These are phyloP conservation scores for Prunus fruticosa DNA, from an alignment of 306 rosid genomes.

Conservation along the genomic window DNA sequence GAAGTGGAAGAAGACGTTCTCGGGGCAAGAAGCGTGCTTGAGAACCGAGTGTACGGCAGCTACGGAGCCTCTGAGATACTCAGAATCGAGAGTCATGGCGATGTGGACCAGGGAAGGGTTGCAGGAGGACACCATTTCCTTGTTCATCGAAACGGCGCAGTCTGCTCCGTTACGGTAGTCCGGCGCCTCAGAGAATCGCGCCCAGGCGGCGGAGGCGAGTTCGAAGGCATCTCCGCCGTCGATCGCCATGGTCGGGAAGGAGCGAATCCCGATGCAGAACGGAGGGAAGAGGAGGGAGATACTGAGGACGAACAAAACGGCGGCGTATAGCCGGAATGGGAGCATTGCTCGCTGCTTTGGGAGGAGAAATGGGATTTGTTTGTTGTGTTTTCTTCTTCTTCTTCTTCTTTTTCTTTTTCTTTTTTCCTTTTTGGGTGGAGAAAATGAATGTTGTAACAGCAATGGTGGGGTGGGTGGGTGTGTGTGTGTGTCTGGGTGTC, in stretches of 20 bases:
- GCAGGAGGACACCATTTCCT: slow-evolving; percentile 35
- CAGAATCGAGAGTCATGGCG: slow-evolving; percentile 89
- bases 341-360: slow-evolving; percentile 27
- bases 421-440: slow-evolving; percentile 16
- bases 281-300: slow-evolving; percentile 32
- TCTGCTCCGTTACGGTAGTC: slow-evolving; percentile 80
- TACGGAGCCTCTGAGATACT: slow-evolving; percentile 80
- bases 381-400: not conserved
- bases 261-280: slow-evolving; percentile 59
- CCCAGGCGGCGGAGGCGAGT: not conserved
- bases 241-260: slow-evolving; percentile 32
- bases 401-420: not conserved
- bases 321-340: slow-evolving; percentile 30
- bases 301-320: slow-evolving; percentile 38
- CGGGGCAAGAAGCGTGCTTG: slow-evolving; percentile 88
- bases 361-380: slow-evolving; percentile 4
- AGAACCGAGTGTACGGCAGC: slow-evolving; percentile 92
- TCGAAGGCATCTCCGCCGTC: not conserved
- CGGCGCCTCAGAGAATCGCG: slow-evolving; percentile 69
- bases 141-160: slow-evolving; percentile 40
- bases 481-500: not conserved
- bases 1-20: slow-evolving; percentile 83
- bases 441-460: not conserved
- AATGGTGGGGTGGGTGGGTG: not conserved
- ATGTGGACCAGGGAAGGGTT: slow-evolving; percentile 77